Percentiles rank a stretch among this genome's conserved stretches.
Conservation (phyloP, 2,329 filamentous ascomycete species). For the Ceratocystis cubensis region DNA sequence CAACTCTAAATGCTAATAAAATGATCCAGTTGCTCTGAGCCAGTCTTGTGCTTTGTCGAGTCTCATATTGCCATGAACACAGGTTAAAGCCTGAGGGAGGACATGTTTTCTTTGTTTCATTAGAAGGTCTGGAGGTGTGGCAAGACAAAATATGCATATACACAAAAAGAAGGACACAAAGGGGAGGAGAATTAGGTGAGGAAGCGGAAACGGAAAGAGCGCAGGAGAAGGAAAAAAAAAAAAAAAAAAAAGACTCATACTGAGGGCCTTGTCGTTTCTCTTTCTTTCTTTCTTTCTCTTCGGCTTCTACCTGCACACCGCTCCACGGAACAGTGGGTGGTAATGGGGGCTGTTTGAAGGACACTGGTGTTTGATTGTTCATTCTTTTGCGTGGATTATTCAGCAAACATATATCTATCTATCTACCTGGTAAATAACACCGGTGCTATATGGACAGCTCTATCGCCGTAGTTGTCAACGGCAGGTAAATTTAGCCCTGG, state of each 20-base stretch:
- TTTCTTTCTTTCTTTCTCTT: not conserved
- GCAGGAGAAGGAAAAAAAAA: too few relatives aligned
- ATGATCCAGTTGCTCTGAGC: not conserved
- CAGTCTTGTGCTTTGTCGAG: not conserved
- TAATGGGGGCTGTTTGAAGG: too few relatives aligned
- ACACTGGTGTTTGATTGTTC: too few relatives aligned
- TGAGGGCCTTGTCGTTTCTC: not conserved
- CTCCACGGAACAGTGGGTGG: too few relatives aligned
- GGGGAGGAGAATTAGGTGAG: not conserved
- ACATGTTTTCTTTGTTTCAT: not conserved
- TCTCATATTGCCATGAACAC: not conserved
- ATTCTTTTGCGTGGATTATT: not conserved
- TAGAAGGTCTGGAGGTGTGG: not conserved
- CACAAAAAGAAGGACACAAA: not conserved
- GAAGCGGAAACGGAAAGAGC: not conserved
- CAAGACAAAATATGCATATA: not conserved
- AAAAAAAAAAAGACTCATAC: not conserved
- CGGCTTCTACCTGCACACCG: not conserved
- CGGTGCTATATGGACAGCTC: not conserved
- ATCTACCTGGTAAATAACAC: not conserved
- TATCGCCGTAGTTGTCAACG: not conserved
- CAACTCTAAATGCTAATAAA: not conserved
- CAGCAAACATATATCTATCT: not conserved
- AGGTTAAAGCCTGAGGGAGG: not conserved
- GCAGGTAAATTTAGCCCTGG: slow-evolving; percentile 4